A percentile compares a stretch with the other conserved stretches of the same genome.
Evolutionary conservation across 768 basidiomycete species (phyloP).

Genomic region (Suillus discolor): DNA sequence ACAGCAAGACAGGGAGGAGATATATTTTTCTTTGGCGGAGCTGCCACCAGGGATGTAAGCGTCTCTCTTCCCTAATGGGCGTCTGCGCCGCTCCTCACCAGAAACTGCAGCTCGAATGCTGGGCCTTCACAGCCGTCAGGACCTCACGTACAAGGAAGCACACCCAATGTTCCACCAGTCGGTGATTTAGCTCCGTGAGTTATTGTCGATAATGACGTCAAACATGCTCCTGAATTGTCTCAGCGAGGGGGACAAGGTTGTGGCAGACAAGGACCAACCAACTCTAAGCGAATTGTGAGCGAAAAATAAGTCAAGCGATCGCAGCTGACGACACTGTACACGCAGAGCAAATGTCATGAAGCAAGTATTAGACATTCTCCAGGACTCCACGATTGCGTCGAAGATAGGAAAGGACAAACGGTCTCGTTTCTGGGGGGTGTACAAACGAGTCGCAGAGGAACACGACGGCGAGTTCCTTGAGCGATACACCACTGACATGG

Average conservation of each 20-base stretch:
- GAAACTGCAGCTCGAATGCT: neutral
- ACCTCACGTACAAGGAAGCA: neutral
- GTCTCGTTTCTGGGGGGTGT: constrained; percentile 16
- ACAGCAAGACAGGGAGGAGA: neutral
- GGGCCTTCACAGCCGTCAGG: neutral
- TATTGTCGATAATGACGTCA: neutral
- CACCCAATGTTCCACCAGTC: neutral
- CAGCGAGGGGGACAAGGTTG: neutral
- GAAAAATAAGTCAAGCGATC: neutral
- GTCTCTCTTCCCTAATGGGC: neutral
- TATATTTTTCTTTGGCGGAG: neutral
- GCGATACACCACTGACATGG: constrained; percentile 17
- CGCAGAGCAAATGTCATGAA: neutral
- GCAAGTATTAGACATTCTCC: neutral
- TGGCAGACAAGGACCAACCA: neutral
- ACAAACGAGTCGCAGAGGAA: constrained; percentile 15
- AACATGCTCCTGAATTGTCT: neutral
- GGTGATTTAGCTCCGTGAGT: neutral
- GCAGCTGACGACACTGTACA: neutral
- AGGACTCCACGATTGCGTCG: neutral
- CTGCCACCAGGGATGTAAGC: neutral
- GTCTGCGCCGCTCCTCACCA: neutral
- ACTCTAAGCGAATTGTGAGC: neutral
- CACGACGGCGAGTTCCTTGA: constrained; percentile 21
- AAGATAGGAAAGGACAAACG: neutral